Percentiles rank a stretch among this genome's conserved stretches.
Conservation (phyloP, 768 basidiomycete species). For the Cystofilobasidium macerans region DNA sequence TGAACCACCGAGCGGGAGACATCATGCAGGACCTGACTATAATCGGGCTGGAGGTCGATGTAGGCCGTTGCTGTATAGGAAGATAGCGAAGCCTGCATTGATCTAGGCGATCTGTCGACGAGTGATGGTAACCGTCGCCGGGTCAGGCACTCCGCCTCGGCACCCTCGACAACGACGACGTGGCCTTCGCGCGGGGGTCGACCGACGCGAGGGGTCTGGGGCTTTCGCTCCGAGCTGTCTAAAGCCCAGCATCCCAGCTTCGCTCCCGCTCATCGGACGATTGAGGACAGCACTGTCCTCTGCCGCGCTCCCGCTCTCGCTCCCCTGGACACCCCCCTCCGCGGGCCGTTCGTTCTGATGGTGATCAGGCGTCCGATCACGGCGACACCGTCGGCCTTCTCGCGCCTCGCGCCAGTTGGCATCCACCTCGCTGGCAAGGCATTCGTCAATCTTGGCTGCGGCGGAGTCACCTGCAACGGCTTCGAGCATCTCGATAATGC, state of each 20-base stretch:
- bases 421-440: constrained; percentile 3
- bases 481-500: not conserved
- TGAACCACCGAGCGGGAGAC: constrained; percentile 14
- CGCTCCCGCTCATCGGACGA: too few species aligned
- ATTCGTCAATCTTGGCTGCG: constrained; percentile 9
- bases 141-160: too few species aligned
- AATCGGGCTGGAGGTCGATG: constrained; percentile 14
- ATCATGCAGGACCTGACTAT: constrained; percentile 5
- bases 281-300: not conserved
- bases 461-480: not conserved
- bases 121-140: too few species aligned
- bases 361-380: not conserved
- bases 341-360: not conserved
- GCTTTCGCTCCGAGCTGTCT: too few species aligned
- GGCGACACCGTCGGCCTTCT: not conserved
- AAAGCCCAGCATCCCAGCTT: too few species aligned
- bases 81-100: not conserved
- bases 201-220: too few species aligned
- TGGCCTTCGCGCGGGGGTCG: too few species aligned
- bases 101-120: too few species aligned
- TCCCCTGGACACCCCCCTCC: too few species aligned
- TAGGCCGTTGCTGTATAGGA: not conserved
- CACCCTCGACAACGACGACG: too few species aligned
- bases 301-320: too few species aligned
- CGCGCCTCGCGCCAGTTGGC: constrained; percentile 1